A percentile compares a stretch with the other conserved stretches of the same genome.
These are phyloP conservation scores for Paecilomyces fulvus DNA, from an alignment of 2,329 filamentous ascomycete genomes.

Conservation along the genomic window DNA sequence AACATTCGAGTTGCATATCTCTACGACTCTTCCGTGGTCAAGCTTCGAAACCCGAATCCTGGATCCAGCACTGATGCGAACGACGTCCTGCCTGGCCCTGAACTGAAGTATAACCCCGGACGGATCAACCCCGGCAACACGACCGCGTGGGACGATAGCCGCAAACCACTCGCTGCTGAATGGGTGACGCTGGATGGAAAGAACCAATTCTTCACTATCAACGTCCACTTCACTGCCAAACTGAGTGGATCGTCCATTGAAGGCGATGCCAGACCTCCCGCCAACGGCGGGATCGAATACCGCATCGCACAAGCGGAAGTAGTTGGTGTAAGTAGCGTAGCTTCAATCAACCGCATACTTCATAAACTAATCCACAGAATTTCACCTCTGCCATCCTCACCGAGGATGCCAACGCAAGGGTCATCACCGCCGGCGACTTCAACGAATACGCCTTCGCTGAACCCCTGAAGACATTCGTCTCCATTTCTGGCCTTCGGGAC, in stretches of 20 bases:
- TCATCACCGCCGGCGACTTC: conserved; percentile 60
- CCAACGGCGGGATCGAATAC: conserved; percentile 55
- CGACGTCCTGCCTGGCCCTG: conserved; percentile 48
- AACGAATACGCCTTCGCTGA: conserved; percentile 61
- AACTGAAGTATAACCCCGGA: conserved; percentile 61
- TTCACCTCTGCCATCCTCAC: conserved; percentile 53
- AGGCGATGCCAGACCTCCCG: conserved; percentile 57
- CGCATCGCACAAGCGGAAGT: conserved; percentile 50
- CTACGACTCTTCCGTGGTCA: conserved; percentile 53
- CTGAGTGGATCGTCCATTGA: conserved; percentile 57
- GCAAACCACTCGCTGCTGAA: conserved; percentile 59
- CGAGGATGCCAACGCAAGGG: conserved; percentile 46
- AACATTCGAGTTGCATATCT: conserved; percentile 66
- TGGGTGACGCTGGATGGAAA: conserved; percentile 53
- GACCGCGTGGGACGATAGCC: conserved; percentile 51
- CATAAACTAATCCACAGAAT: conserved; percentile 18
- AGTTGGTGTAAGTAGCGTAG: conserved; percentile 45
- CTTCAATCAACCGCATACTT: no score
- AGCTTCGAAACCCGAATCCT: conserved; percentile 51
- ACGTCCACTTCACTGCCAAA: conserved; percentile 61
- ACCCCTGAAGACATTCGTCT: conserved; percentile 49
- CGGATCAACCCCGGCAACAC: conserved; percentile 54
- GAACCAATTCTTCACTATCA: conserved; percentile 60
- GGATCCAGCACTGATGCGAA: conserved; percentile 49
- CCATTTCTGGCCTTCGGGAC: conserved; percentile 49